A percentile compares a stretch with the other conserved stretches of the same genome.
Conservation (phyloP, 768 basidiomycete species). For the Suillus sp. region DNA sequence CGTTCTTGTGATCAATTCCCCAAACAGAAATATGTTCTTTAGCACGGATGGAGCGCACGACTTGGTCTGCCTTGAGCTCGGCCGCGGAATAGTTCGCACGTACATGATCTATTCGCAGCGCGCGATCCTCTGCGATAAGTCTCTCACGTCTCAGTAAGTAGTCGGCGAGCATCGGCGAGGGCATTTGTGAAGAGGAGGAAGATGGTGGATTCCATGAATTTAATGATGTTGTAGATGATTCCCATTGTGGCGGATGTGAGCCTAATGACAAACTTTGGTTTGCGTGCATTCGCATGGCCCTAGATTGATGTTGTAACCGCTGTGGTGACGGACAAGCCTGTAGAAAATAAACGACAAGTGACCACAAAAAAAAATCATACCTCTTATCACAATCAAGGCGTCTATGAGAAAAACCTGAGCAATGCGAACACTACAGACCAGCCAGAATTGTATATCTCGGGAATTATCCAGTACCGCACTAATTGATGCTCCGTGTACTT, state of each 20-base stretch:
- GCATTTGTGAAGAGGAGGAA: background rate
- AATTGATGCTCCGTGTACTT: background rate
- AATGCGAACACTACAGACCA: background rate
- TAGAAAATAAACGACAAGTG: background rate
- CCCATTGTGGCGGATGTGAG: background rate
- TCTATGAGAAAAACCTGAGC: background rate
- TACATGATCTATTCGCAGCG: conserved; percentile 48
- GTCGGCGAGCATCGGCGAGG: conserved; percentile 3
- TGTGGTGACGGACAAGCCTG: background rate
- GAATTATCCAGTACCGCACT: background rate
- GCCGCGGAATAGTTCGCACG: conserved; percentile 34
- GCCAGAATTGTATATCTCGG: background rate
- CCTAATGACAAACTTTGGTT: background rate
- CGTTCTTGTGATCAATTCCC: conserved; percentile 50
- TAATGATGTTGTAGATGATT: background rate
- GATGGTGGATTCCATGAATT: background rate
- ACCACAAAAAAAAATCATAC: background rate
- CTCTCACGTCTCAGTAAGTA: conserved; percentile 23
- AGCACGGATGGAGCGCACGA: conserved; percentile 54
- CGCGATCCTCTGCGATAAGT: conserved; percentile 46
- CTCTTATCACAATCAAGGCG: background rate
- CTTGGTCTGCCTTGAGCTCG: conserved; percentile 55
- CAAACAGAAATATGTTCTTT: conserved; percentile 58
- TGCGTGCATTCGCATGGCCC: background rate
- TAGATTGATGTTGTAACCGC: background rate